phyloP scores from a whole-genome alignment of 768 basidiomycete species.

The Macrolepiota albuminosa region DNA sequence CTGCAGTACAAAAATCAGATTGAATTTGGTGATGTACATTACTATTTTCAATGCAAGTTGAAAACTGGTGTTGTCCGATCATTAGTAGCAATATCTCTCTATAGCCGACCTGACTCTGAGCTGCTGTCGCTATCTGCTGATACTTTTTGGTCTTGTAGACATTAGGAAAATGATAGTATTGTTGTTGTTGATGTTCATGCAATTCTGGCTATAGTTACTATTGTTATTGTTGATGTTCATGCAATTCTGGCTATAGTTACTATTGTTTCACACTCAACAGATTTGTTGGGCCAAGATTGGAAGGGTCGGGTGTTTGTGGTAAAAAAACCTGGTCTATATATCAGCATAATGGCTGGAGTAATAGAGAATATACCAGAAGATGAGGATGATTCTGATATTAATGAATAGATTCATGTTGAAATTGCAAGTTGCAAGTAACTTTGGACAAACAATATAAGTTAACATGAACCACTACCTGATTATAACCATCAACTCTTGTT shows the following conservation, averaged over 20 bases:
- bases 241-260: no score
- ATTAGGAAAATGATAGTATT: no score
- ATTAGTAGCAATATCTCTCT: no score
- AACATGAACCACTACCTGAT: background rate
- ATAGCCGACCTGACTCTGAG: no score
- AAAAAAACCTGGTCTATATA: constrained; percentile 14
- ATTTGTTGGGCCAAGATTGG: constrained; percentile 12
- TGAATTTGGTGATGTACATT: constrained; percentile 11
- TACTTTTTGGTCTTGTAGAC: no score
- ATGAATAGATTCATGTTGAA: no score
- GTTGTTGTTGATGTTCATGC: no score
- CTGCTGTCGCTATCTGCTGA: no score
- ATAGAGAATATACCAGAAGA: background rate
- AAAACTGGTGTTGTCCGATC: background rate
- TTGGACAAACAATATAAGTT: background rate
- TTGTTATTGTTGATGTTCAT: background rate
- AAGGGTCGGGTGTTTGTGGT: constrained; percentile 10
- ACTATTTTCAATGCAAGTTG: constrained; percentile 7
- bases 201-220: background rate
- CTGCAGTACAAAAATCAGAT: constrained; percentile 2
- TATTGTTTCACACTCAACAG: constrained; percentile 9
- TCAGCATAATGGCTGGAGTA: constrained; percentile 11
- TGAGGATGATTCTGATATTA: no score
- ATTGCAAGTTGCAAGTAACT: no score
- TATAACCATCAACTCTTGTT: no score